phyloP scores from a whole-genome alignment of 495 filamentous ascomycete species.

The Podospora comata region DNA sequence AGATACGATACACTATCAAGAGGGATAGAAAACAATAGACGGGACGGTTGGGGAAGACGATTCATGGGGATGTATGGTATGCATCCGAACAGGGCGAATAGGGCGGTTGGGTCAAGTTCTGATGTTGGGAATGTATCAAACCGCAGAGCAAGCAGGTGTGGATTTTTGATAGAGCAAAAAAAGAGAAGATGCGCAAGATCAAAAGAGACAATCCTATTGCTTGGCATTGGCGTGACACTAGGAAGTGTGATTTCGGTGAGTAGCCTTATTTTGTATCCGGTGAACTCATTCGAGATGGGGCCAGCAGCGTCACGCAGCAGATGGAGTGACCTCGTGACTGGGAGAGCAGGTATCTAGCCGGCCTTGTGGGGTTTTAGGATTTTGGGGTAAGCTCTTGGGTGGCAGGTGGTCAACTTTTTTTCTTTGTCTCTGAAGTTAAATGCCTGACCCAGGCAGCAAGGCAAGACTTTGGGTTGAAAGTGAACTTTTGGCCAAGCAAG shows the following conservation, averaged over 20 bases:
- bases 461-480: too few relatives aligned
- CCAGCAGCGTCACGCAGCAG: not conserved
- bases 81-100: too few relatives aligned
- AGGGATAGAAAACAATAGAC: not conserved
- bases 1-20: not conserved
- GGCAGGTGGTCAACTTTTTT: not conserved
- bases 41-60: not conserved
- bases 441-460: not conserved
- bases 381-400: not conserved
- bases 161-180: not conserved
- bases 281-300: not conserved
- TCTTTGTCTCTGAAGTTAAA: not conserved
- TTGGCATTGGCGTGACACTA: not conserved
- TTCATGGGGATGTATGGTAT: not conserved
- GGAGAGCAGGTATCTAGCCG: not conserved
- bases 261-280: not conserved
- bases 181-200: not conserved
- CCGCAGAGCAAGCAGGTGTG: too few relatives aligned
- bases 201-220: not conserved
- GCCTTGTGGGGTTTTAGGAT: not conserved
- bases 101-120: not conserved
- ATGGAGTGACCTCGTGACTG: not conserved
- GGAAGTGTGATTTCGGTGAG: not conserved
- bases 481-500: not conserved
- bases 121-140: not conserved